Base-by-base conservation (phyloP, 768 basidiomycete species). In the Hirschioporus abietinus region DNA sequence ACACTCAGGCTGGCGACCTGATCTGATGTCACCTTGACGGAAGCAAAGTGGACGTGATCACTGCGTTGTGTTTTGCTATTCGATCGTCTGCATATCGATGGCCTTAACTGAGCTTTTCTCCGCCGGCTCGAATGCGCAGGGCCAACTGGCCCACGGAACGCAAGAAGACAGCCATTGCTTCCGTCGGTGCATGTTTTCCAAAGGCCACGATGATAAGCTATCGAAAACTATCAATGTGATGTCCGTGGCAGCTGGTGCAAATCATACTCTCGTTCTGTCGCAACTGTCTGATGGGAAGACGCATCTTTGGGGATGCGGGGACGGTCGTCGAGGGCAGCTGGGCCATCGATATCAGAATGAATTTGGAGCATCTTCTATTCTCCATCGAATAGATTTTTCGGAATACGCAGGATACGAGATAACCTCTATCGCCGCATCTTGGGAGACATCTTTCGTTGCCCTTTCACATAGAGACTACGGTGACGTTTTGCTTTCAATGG, bases 401-500 rank as follows among this genome's bases (percentile, higher is more conserved):
- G 71, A 83, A 0, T 71, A 78, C 8, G 70, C 71, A 63, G 80
- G 76, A 5, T 88, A 87, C 74, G 70, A 75, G 20, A 77, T 81
- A 58, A 82, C 80, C 34, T 70, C 78, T 26, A 78, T 94, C 18
- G 86, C 86, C 17, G 85, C 89, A 0, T 82, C 87, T 59, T 97
- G 95, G 95, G 91, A 96, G 76, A 93, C 93, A 7, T 88, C 87
- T 64, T 93, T 90, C 71, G 76, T 93, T 60, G 88, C 88, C 1
- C 77, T 93, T 17, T 81, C 84, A 12, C 72, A 71, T 63, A 69
- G 74, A 18, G 79, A 74, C 7, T 72, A 72, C 26, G 72, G 76
- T 61, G 90, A 89, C 69, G 72, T 85, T 2, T 69, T 96, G 30
- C 71, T 96, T 25, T 87, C 94, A 1, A 88, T 95, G 82, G 96